A percentile compares a stretch with the other conserved stretches of the same genome.
These are phyloP conservation scores for Pythium aphanidermatum DNA, from an alignment of 352 stramenopile genomes.

Conservation along the genomic window DNA sequence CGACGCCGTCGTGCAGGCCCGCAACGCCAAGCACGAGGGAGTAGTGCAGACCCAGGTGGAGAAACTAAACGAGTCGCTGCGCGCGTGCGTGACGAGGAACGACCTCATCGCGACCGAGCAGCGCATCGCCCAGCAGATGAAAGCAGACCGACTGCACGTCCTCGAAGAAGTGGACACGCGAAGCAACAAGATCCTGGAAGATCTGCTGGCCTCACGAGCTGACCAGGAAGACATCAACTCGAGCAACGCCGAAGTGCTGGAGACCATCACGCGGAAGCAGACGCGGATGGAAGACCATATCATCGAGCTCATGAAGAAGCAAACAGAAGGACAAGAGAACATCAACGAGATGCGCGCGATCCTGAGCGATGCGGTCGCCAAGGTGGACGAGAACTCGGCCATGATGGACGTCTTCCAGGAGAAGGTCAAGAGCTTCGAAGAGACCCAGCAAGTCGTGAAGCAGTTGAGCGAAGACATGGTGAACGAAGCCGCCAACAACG, in stretches of 20 bases:
- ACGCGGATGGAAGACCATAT: slow-evolving; percentile 46
- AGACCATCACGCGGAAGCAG: slow-evolving; percentile 48
- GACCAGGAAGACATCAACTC: slow-evolving; percentile 86
- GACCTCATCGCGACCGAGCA: slow-evolving; percentile 74
- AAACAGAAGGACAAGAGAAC: slow-evolving; percentile 38
- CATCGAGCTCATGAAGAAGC: slow-evolving; percentile 43
- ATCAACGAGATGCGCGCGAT: slow-evolving; percentile 54
- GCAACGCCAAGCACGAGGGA: slow-evolving; percentile 71
- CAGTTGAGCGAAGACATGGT: slow-evolving; percentile 37
- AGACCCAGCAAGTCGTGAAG: slow-evolving; percentile 40
- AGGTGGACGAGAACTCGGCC: slow-evolving; percentile 26
- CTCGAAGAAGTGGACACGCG: slow-evolving; percentile 53
- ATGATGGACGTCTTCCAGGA: slow-evolving; percentile 30
- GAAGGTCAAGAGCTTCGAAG: slow-evolving; percentile 50
- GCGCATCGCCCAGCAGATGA: slow-evolving; percentile 70
- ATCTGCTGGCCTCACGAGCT: slow-evolving; percentile 43
- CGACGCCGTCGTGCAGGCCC: slow-evolving; percentile 66
- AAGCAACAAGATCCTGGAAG: slow-evolving; percentile 62
- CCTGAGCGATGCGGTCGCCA: slow-evolving; percentile 37
- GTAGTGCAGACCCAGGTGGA: slow-evolving; percentile 69
- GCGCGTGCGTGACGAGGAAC: slow-evolving; percentile 67
- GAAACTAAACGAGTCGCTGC: slow-evolving; percentile 72
- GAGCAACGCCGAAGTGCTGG: slow-evolving; percentile 55
- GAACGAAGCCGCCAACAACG: slow-evolving; percentile 28
- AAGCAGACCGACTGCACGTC: slow-evolving; percentile 44